Evolutionary conservation across 768 basidiomycete species (phyloP), one percentile per base, ranked within the genome.

Genomic region (Mycena rosella): DNA sequence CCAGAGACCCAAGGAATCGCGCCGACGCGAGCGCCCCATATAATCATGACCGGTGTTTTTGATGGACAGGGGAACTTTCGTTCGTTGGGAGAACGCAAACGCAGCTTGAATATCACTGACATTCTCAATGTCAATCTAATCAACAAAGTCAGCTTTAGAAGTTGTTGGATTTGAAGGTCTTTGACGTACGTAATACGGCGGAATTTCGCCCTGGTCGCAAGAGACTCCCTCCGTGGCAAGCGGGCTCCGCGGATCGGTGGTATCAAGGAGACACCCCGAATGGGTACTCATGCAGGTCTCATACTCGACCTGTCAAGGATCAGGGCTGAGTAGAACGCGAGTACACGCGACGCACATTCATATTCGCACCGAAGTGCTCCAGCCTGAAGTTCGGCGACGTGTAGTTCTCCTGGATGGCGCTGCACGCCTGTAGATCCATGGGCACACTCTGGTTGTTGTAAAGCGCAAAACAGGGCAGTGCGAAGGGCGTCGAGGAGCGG

Each of bases 41-140:
- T 70, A 74, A 59, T 78, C 77, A 42, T 78, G 77, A 10, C 77
- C 77, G 0, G 76, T 74, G 52, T 78, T 78, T 44, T 78, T 78
- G 59, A 78, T 76, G 1, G 72, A 74, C 2, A 78, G 60, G 9
- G 70, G 73, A 2, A 72, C 68, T 11, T 60, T 42, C 11, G 74
- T 77, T 5, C 26, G 1, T 10, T 57, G 45, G 14, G 76, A 61
- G 63, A 77, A 76, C 11, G n/a, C 32, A 42, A 74, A 76, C 5
- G 77, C 75, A 1, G 64, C 54, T 15, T 73, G 66, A 14, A 78
- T 63, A 55, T 77, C 77, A 22, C 22, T 18, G 18, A 73, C 49
- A 5, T 13, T 42, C 10, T 47, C 34, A 24, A 78, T 70, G 26
- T 76, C 74, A 18, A 78, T 68, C 77, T 78, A n/a, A n/a, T n/a